A percentile compares a stretch with the other conserved stretches of the same genome.
Evolutionary conservation across 1,284 basidiomycete species (phyloP).

Genomic region (Retiboletus fuscus): DNA sequence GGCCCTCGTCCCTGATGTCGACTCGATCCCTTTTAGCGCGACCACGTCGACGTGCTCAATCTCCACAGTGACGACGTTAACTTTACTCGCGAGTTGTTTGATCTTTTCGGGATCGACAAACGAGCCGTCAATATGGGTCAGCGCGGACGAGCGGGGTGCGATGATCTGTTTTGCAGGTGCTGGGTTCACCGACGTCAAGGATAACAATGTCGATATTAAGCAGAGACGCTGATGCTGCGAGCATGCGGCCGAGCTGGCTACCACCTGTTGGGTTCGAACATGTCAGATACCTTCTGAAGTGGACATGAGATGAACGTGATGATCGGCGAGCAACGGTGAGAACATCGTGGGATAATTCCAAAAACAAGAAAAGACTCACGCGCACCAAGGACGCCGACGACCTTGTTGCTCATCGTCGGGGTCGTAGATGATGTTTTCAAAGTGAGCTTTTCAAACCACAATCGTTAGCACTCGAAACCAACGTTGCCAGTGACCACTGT

Average conservation of each 20-base stretch:
- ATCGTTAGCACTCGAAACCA: too few relatives aligned
- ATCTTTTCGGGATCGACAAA: constrained; percentile 90
- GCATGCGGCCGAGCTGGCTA: constrained; percentile 98
- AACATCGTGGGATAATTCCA: neutral
- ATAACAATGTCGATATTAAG: constrained; percentile 90
- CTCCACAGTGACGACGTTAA: constrained; percentile 94
- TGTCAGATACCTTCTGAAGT: constrained; percentile 26
- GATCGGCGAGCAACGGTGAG: constrained; percentile 33
- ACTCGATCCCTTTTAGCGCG: constrained; percentile 77
- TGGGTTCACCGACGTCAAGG: constrained; percentile 83
- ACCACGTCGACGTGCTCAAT: constrained; percentile 95
- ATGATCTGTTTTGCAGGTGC: constrained; percentile 94
- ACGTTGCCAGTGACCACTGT: too few relatives aligned
- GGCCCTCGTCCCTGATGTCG: constrained; percentile 54
- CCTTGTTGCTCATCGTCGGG: constrained; percentile 46
- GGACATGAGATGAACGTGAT: constrained; percentile 7
- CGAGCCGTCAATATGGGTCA: constrained; percentile 87
- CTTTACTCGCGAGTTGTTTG: constrained; percentile 80
- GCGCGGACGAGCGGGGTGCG: constrained; percentile 60
- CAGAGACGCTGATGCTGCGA: constrained; percentile 90
- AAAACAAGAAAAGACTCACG: constrained; percentile 32
- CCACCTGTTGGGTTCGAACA: constrained; percentile 72
- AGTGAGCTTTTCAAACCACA: too few relatives aligned
- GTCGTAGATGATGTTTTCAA: too few relatives aligned
- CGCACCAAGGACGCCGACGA: constrained; percentile 46